phyloP scores from a whole-genome alignment of 768 basidiomycete species.

The Podaxis pistillaris region DNA sequence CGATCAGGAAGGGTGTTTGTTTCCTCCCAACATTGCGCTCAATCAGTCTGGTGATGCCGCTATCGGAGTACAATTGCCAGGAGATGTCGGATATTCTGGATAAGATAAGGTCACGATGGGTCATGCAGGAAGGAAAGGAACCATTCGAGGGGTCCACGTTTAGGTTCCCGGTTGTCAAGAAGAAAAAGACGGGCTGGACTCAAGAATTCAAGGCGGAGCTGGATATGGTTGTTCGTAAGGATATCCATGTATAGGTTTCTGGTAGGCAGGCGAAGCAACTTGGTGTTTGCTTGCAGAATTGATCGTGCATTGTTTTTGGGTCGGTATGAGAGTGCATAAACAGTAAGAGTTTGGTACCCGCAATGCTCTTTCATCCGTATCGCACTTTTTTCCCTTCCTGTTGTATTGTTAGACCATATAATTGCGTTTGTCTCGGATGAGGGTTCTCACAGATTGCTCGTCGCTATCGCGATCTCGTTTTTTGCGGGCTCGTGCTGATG shows the following conservation, averaged over 20 bases:
- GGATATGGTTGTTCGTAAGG: neutral
- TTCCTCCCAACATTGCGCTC: neutral
- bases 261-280: neutral
- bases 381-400: constrained; percentile 9
- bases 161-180: neutral
- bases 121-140: neutral
- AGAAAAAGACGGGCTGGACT: neutral
- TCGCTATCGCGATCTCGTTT: constrained; percentile 9
- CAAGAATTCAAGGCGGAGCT: neutral
- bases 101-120: neutral
- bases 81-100: neutral
- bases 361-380: neutral
- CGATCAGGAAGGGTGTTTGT: neutral
- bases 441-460: neutral
- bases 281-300: neutral
- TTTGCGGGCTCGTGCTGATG: neutral
- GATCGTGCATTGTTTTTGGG: neutral
- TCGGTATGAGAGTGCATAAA: neutral
- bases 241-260: neutral
- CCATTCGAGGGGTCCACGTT: neutral
- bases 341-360: neutral
- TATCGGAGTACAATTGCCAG: neutral
- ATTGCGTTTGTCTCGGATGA: neutral
- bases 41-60: neutral
- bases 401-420: neutral